Conservation (phyloP, 495 filamentous ascomycete species). For the Cryomyces minteri region DNA sequence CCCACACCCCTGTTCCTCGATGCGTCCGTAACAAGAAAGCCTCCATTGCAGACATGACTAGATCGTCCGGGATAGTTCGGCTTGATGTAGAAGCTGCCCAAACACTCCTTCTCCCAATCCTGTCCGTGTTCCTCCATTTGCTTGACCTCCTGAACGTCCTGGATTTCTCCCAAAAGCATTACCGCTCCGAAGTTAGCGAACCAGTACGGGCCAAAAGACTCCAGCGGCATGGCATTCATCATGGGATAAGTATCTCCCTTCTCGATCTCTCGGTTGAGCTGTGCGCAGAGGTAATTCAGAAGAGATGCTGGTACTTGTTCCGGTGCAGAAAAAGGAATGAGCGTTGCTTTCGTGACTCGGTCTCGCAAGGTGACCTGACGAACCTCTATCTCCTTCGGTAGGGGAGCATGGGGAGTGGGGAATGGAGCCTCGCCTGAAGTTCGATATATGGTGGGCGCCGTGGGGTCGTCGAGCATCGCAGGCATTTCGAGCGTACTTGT, state of each 20-base stretch:
- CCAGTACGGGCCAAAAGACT: constrained; percentile 78
- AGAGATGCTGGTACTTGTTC: constrained; percentile 57
- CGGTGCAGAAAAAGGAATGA: constrained; percentile 68
- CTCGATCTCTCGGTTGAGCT: constrained; percentile 88
- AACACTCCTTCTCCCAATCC: constrained; percentile 71
- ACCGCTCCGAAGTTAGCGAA: constrained; percentile 88
- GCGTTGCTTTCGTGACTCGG: constrained; percentile 73
- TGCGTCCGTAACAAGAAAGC: constrained; percentile 82
- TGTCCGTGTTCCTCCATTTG: constrained; percentile 34
- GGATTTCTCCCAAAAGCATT: constrained; percentile 79
- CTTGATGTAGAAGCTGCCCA: constrained; percentile 93
- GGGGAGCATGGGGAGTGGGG: constrained; percentile 39
- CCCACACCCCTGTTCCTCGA: constrained; percentile 82
- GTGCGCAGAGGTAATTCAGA: constrained; percentile 62
- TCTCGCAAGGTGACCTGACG: constrained; percentile 82
- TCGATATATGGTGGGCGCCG: constrained; percentile 38
- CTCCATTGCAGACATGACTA: constrained; percentile 92
- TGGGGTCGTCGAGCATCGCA: constrained; percentile 69
- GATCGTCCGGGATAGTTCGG: constrained; percentile 94
- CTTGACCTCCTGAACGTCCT: constrained; percentile 39
- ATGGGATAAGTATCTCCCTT: constrained; percentile 95
- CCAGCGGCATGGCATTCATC: constrained; percentile 51
- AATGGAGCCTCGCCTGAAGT: constrained; percentile 43
- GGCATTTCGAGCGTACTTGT: constrained; percentile 37
- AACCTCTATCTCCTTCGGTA: constrained; percentile 51